Evolutionary conservation across 1,139 yeast genomes (phyloP).

Genomic region (Hanseniaspora sp.): DNA sequence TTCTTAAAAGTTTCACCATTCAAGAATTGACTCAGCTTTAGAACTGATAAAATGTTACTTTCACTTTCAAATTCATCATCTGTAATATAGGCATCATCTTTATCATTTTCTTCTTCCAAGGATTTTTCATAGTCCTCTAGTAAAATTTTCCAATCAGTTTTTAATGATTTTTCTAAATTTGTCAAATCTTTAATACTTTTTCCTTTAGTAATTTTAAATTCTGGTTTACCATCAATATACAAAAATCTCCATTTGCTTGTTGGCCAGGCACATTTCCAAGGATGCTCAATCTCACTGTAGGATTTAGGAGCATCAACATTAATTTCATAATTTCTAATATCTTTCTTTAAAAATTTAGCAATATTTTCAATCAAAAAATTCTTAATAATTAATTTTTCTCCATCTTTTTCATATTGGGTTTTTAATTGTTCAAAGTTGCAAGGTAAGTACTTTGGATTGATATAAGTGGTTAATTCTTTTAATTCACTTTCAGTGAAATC

Average conservation of each 20-base stretch:
- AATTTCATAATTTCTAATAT: conserved; percentile 44
- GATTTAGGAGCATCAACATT: conserved; percentile 51
- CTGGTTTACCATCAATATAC: conserved; percentile 62
- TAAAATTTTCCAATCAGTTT: conserved; percentile 18
- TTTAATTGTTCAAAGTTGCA: conserved; percentile 38
- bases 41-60: conserved; percentile 27
- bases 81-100: conserved; percentile 22
- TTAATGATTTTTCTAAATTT: not conserved
- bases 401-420: conserved; percentile 45
- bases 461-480: conserved; percentile 39
- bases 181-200: conserved; percentile 20
- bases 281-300: conserved; percentile 46
- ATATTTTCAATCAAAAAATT: conserved; percentile 51
- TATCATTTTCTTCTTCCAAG: conserved; percentile 26
- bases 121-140: conserved; percentile 34
- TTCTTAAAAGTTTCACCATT: conserved; percentile 53
- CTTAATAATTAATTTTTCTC: conserved; percentile 54
- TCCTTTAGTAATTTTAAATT: conserved; percentile 25
- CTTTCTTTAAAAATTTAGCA: conserved; percentile 38
- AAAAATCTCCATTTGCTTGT: conserved; percentile 85
- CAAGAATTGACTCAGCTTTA: conserved; percentile 49
- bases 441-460: conserved; percentile 47
- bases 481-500: conserved; percentile 34
- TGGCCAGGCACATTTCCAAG: conserved; percentile 90
- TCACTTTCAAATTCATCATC: conserved; percentile 16